Conservation (phyloP, 148 eudicot genomes). For the Diospyros lotus region DNA sequence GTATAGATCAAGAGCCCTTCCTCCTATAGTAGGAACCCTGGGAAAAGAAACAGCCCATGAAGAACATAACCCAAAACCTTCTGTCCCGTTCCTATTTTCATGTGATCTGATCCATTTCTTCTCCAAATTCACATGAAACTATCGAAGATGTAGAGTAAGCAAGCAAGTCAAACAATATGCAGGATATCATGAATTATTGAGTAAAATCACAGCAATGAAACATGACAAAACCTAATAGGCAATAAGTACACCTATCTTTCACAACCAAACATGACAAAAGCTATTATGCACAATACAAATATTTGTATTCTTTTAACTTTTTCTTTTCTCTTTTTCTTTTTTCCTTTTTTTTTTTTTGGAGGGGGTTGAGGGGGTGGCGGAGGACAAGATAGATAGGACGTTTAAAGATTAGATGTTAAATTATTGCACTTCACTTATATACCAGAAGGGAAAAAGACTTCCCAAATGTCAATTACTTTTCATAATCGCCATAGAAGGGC, state of each 20-base stretch:
- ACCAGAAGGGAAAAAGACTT: background rate
- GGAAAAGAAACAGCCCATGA: background rate
- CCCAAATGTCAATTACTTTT: background rate
- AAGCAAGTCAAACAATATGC: background rate
- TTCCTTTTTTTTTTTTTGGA: no score
- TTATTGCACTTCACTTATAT: background rate
- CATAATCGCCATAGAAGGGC: background rate
- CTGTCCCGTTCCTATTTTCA: background rate
- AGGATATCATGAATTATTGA: background rate
- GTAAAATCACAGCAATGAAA: background rate
- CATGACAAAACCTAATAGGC: background rate
- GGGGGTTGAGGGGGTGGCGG: no score
- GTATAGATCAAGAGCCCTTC: constrained; percentile 54
- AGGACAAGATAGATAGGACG: background rate
- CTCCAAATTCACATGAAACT: background rate
- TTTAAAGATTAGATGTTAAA: background rate
- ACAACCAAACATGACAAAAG: no score
- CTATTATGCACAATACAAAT: no score
- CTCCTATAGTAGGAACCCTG: constrained; percentile 66
- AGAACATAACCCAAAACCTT: background rate
- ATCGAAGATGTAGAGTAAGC: background rate
- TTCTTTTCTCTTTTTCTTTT: no score
- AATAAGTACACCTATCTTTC: no score
- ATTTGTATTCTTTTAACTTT: no score
- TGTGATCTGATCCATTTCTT: background rate